Conservation (phyloP, 352 stramenopile species). For the Blastocystis sp. region DNA sequence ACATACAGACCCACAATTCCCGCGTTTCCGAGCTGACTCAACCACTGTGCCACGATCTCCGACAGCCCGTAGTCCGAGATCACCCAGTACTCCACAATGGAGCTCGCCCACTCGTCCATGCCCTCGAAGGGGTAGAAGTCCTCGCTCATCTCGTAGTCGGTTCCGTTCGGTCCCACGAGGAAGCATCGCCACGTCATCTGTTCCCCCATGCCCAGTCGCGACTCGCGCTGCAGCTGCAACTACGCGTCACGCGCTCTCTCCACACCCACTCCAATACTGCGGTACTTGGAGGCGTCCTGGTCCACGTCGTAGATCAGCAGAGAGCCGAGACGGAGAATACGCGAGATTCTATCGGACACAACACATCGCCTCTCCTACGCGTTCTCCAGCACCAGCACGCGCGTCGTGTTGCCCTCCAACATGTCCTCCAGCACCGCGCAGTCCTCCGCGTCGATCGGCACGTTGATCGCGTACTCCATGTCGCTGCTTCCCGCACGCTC, state of each 20-base stretch:
- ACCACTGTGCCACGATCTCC: slow-evolving; percentile 45
- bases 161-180: slow-evolving; percentile 36
- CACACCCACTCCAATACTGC: background rate
- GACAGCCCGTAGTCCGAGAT: slow-evolving; percentile 62
- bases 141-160: slow-evolving; percentile 5
- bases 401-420: background rate
- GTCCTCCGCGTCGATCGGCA: background rate
- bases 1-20: slow-evolving; percentile 72
- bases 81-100: slow-evolving; percentile 50
- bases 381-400: slow-evolving; percentile 14
- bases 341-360: slow-evolving; percentile 21
- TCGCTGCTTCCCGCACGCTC: background rate
- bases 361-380: background rate
- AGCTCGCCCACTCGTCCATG: slow-evolving; percentile 52
- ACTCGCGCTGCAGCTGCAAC: slow-evolving; percentile 14
- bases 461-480: background rate
- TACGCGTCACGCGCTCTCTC: background rate
- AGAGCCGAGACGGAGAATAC: slow-evolving; percentile 22
- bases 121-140: slow-evolving; percentile 52
- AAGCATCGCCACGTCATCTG: slow-evolving; percentile 16
- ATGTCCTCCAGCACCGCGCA: background rate
- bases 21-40: slow-evolving; percentile 60
- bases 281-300: background rate
- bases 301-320: slow-evolving; percentile 27
- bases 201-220: background rate